phyloP scores from a whole-genome alignment of 106 monocot genomes.

The Allium fistulosum region DNA sequence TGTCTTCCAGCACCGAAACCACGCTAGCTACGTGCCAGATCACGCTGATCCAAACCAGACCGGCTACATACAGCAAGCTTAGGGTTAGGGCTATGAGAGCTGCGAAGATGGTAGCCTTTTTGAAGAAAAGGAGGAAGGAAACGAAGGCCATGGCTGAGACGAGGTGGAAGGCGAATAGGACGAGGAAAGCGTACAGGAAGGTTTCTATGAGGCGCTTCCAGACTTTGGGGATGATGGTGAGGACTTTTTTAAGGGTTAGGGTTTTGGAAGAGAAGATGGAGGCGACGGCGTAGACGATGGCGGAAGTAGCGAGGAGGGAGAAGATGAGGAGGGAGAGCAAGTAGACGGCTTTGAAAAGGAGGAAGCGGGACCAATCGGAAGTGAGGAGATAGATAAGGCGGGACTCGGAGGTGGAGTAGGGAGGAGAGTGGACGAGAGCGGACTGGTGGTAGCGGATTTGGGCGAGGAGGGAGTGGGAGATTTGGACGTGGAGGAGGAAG shows the following conservation, averaged over 20 bases:
- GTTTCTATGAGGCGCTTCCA: slow-evolving; percentile 59
- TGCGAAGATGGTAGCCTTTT: slow-evolving; percentile 1
- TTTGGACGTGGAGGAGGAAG: slow-evolving; percentile 22
- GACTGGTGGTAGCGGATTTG: slow-evolving; percentile 19
- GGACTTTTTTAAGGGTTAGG: slow-evolving; percentile 15
- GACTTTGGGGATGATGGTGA: slow-evolving; percentile 48
- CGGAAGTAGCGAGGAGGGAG: slow-evolving; percentile 27
- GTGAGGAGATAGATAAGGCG: slow-evolving; percentile 17
- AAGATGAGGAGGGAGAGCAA: slow-evolving; percentile 13
- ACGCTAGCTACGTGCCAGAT: slow-evolving; percentile 74
- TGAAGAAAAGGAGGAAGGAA: slow-evolving; percentile 32
- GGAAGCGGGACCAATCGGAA: slow-evolving; percentile 17
- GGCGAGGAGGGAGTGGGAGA: slow-evolving; percentile 27
- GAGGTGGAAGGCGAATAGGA: slow-evolving; percentile 37
- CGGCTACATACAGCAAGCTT: slow-evolving; percentile 22
- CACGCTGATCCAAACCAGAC: slow-evolving; percentile 43
- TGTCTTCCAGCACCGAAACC: slow-evolving; percentile 55
- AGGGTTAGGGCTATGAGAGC: slow-evolving; percentile 6
- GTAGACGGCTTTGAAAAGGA: slow-evolving; percentile 22
- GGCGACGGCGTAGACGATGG: slow-evolving; percentile 8
- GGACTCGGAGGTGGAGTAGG: slow-evolving; percentile 6
- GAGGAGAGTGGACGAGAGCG: slow-evolving; percentile 10
- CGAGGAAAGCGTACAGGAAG: slow-evolving; percentile 42
- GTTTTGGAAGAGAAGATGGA: not conserved
- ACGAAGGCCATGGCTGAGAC: slow-evolving; percentile 13